Percentiles rank a stretch among this genome's conserved stretches.
Evolutionary conservation across 192 early-diverging fungal genomes (phyloP).

Genomic region (Linnemannia zychae): DNA sequence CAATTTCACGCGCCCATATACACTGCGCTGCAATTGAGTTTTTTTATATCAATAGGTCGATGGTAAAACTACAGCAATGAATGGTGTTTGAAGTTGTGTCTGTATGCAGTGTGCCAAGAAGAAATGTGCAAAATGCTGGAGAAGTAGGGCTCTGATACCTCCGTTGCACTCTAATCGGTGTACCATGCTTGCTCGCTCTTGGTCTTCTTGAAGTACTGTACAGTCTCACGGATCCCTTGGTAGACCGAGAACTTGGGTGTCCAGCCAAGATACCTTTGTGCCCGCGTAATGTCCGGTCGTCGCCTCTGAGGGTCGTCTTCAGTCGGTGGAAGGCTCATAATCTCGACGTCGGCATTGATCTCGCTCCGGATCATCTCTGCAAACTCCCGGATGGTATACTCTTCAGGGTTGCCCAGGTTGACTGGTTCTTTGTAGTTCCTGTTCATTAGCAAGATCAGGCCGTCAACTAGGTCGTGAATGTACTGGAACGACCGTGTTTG

Average conservation of each 20-base stretch:
- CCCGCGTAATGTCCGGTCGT: constrained; percentile 80
- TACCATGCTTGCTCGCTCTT: constrained; percentile 35
- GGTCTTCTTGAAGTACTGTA: constrained; percentile 77
- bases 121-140: background rate
- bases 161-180: background rate
- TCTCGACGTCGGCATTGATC: constrained; percentile 68
- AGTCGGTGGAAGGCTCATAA: constrained; percentile 74
- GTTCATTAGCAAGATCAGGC: constrained; percentile 84
- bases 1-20: background rate
- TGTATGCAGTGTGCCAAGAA: background rate
- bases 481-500: constrained; percentile 91
- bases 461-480: constrained; percentile 87
- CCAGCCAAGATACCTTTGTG: constrained; percentile 77
- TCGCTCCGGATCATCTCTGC: constrained; percentile 79
- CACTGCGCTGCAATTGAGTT: background rate
- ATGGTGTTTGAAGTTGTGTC: background rate
- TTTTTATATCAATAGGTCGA: background rate
- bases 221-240: constrained; percentile 85
- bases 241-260: constrained; percentile 78
- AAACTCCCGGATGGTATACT: constrained; percentile 85
- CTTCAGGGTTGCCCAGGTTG: constrained; percentile 88
- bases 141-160: background rate
- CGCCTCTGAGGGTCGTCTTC: constrained; percentile 85
- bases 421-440: constrained; percentile 76
- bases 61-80: background rate